These are phyloP conservation scores for Caloboletus inedulis DNA, from an alignment of 1,284 basidiomycete genomes.

Conservation along the genomic window DNA sequence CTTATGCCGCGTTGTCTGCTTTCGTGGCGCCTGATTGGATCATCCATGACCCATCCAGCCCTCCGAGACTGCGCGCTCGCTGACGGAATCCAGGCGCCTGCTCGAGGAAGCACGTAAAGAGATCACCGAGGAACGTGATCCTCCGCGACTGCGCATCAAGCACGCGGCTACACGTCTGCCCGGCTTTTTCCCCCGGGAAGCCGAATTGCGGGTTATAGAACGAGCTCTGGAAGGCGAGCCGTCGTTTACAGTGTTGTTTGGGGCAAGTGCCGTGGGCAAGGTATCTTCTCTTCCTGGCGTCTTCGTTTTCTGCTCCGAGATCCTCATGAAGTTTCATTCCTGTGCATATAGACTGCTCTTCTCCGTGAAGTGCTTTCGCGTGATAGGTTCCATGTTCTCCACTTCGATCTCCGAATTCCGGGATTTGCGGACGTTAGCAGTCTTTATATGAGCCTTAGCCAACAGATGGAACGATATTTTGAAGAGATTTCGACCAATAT, in stretches of 20 bases:
- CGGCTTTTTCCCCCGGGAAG: conserved; percentile 64
- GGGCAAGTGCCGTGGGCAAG: conserved; percentile 80
- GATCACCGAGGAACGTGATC: conserved; percentile 62
- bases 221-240: conserved; percentile 66
- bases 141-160: conserved; percentile 63
- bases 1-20: conserved; percentile 13
- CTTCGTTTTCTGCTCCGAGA: not conserved
- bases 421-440: conserved; percentile 78
- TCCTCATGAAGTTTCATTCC: conserved; percentile 5
- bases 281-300: conserved; percentile 32
- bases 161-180: conserved; percentile 77
- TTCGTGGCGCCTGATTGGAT: conserved; percentile 9
- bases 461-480: conserved; percentile 80
- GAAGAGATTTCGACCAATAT: conserved; percentile 56
- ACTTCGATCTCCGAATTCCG: conserved; percentile 80
- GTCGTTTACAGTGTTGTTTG: conserved; percentile 76
- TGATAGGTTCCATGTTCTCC: conserved; percentile 69
- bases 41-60: conserved; percentile 45
- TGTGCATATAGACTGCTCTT: conserved; percentile 57
- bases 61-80: conserved; percentile 69
- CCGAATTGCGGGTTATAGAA: conserved; percentile 63
- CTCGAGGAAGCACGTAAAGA: conserved; percentile 74
- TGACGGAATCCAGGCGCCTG: conserved; percentile 70
- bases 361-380: conserved; percentile 71
- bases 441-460: conserved; percentile 69